Base-by-base conservation (phyloP, 495 filamentous ascomycete genomes). In the Trichodelitschia bisporula region DNA sequence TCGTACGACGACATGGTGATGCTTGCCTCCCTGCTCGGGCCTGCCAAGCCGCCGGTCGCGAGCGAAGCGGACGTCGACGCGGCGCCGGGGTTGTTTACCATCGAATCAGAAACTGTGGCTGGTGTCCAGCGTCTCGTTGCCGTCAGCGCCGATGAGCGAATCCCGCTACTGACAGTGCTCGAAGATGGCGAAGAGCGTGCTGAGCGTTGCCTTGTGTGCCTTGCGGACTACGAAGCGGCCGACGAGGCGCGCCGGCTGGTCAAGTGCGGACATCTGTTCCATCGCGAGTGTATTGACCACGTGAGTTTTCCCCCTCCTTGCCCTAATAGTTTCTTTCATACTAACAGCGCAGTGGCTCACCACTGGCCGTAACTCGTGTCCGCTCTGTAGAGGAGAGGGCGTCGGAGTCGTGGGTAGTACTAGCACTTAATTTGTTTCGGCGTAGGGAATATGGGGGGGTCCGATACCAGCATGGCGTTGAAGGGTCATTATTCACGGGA, bases 271-370 rank as follows among this genome's bases (percentile, higher is more conserved):
- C 73, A 79, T 51, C 44, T 76, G 29, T 79, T 72, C 46, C 73
- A 79, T 47, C 57, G 55, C 29, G 67, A 74, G 32, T 79, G 73
- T 46, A 78, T 79, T 43, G 73, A 79, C 40, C 63, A 77, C 65
- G 72, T 77, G 53, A 29, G 57, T 51, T 18, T 29, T 11, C 35
- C 24, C 11, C 26, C 14, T 31, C 15, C 18, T 31, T 4, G 20
- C 9, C 21, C 24, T 36, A 31, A 32, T 18, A 26, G 5, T 29
- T 33, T 18, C 4, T 34, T 26, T 13, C n/a, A n/a, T n/a, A n/a
- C n/a, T n/a, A n/a, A n/a, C n/a, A n/a, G n/a, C n/a, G n/a, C 45
- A 78, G 73, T 79, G 73, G 73, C 54, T 79, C 12, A 79, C 72
- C 14, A 77, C 72, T 15, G 73, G 74, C 23, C 71, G 73, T 36